A percentile compares a stretch with the other conserved stretches of the same genome.
Evolutionary conservation across 2,329 filamentous ascomycete species (phyloP).

Genomic region (Talaromyces piceae): DNA sequence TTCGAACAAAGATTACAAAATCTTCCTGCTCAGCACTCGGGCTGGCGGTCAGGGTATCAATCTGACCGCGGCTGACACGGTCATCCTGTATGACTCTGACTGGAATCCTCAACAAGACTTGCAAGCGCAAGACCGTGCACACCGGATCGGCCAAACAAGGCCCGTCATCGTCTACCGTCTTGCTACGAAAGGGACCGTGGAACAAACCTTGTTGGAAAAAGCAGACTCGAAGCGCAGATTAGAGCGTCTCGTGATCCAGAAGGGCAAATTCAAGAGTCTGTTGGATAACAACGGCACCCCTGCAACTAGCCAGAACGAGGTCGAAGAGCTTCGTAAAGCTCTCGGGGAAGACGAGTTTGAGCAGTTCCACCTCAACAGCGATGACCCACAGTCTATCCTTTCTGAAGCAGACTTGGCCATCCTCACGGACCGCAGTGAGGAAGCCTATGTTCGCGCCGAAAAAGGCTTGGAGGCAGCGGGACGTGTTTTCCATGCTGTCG

Average conservation of each 20-base stretch:
- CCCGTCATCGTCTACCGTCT: slow-evolving; percentile 92
- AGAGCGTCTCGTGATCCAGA: slow-evolving; percentile 92
- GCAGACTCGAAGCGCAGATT: slow-evolving; percentile 87
- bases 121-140: slow-evolving; percentile 90
- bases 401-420: slow-evolving; percentile 69
- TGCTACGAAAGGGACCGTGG: slow-evolving; percentile 86
- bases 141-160: slow-evolving; percentile 85
- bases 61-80: slow-evolving; percentile 81
- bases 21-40: slow-evolving; percentile 84
- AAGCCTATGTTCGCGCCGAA: slow-evolving; percentile 65
- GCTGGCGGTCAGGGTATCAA: slow-evolving; percentile 96
- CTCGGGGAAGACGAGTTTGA: slow-evolving; percentile 68
- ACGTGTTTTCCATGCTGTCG: slow-evolving; percentile 63
- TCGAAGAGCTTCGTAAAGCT: slow-evolving; percentile 56
- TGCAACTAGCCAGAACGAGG: slow-evolving; percentile 40
- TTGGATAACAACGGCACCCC: slow-evolving; percentile 43
- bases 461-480: slow-evolving; percentile 59
- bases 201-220: slow-evolving; percentile 76
- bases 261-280: slow-evolving; percentile 72
- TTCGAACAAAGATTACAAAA: slow-evolving; percentile 53
- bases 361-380: slow-evolving; percentile 46
- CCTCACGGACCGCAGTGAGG: slow-evolving; percentile 66
- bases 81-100: slow-evolving; percentile 81
- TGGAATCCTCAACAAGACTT: slow-evolving; percentile 98
- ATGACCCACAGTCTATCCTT: slow-evolving; percentile 57